Evolutionary conservation across 768 basidiomycete genomes (phyloP).

Genomic region (Mycena epipterygia): DNA sequence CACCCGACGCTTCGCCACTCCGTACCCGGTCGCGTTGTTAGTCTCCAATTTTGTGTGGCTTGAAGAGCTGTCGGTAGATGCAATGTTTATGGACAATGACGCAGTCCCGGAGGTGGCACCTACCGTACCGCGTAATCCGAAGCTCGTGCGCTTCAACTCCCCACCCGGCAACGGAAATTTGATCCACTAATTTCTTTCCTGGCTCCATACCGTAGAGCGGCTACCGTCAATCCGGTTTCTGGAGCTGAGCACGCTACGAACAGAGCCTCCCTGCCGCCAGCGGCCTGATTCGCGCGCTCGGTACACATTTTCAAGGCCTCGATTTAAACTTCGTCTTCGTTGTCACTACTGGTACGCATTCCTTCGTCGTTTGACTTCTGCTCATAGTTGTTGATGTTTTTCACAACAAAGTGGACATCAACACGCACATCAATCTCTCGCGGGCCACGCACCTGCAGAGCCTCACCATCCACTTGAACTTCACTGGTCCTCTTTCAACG

Average conservation of each 20-base stretch:
- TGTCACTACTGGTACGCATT: constrained; percentile 17
- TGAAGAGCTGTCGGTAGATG: background rate
- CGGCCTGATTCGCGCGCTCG: background rate
- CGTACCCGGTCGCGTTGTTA: background rate
- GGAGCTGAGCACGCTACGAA: background rate
- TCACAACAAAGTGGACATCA: constrained; percentile 18
- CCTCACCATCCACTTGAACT: constrained; percentile 29
- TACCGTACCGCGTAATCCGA: background rate
- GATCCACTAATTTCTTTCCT: background rate
- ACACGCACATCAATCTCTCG: constrained; percentile 14
- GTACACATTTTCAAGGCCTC: constrained; percentile 12
- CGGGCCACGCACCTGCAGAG: background rate
- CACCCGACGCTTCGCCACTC: background rate
- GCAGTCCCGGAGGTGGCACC: background rate
- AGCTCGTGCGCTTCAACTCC: background rate
- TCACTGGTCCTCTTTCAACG: constrained; percentile 18
- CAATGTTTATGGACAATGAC: background rate
- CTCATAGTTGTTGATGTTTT: background rate
- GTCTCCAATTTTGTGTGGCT: background rate
- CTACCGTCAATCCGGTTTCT: background rate
- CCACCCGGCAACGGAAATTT: background rate
- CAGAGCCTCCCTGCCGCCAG: constrained; percentile 5
- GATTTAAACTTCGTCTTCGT: constrained; percentile 17
- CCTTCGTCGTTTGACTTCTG: no score
- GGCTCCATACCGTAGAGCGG: background rate